These are phyloP conservation scores for Ophiostoma populinum DNA, from an alignment of 2,329 filamentous ascomycete genomes.

Conservation along the genomic window DNA sequence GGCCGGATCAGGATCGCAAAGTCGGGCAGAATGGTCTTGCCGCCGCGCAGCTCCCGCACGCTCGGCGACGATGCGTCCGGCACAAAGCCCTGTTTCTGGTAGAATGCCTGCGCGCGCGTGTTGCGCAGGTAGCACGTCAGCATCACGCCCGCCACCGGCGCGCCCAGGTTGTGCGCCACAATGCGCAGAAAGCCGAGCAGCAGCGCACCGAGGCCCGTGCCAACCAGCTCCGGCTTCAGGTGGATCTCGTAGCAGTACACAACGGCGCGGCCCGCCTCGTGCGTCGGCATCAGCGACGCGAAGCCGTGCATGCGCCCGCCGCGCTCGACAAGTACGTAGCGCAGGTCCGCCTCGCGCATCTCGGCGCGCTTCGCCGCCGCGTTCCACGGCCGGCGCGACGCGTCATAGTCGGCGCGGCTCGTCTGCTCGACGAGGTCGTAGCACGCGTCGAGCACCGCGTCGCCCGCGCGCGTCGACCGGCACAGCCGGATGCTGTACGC, in stretches of 20 bases:
- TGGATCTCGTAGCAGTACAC: constrained; percentile 72
- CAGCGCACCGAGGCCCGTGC: constrained; percentile 43
- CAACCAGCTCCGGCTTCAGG: constrained; percentile 31
- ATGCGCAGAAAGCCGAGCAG: constrained; percentile 39
- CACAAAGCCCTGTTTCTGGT: constrained; percentile 39
- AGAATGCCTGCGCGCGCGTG: constrained; percentile 37
- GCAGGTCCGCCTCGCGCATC: constrained; percentile 50
- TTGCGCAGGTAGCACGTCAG: constrained; percentile 56
- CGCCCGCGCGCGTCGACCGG: constrained; percentile 21
- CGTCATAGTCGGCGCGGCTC: constrained; percentile 45
- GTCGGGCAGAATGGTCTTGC: constrained; percentile 34
- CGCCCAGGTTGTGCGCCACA: constrained; percentile 32
- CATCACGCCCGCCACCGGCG: constrained; percentile 48
- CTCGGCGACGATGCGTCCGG: constrained; percentile 37
- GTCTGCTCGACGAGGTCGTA: constrained; percentile 43
- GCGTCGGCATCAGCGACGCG: constrained; percentile 54
- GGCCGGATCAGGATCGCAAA: constrained; percentile 43
- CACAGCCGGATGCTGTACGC: constrained; percentile 28
- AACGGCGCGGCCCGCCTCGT: constrained; percentile 47
- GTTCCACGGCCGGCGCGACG: constrained; percentile 47
- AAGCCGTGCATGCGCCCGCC: constrained; percentile 30
- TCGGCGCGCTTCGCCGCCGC: constrained; percentile 42
- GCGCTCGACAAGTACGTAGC: constrained; percentile 44
- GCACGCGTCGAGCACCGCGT: constrained; percentile 32
- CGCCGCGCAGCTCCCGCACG: constrained; percentile 35